Evolutionary conservation across 2,329 filamentous ascomycete genomes (phyloP).

Genomic region (Hypocrella siamensis): DNA sequence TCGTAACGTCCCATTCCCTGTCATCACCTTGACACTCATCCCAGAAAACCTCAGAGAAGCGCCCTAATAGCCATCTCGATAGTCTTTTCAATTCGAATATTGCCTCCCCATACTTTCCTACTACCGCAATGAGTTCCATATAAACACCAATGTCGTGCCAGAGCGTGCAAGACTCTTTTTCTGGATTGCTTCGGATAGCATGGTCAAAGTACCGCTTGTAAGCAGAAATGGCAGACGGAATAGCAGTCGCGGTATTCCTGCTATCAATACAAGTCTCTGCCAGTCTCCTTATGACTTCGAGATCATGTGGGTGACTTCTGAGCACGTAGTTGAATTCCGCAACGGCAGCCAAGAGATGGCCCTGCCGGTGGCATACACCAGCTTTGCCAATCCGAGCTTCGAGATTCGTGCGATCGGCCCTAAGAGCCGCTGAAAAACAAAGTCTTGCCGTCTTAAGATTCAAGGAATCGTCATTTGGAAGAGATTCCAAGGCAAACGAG

Average conservation of each 20-base stretch:
- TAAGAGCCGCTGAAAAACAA: slow-evolving; percentile 44
- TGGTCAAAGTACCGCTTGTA: slow-evolving; percentile 32
- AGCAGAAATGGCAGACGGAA: slow-evolving; percentile 26
- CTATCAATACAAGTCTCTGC: slow-evolving; percentile 41
- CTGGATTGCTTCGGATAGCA: slow-evolving; percentile 14
- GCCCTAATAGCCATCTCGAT: slow-evolving; percentile 69
- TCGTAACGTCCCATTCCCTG: slow-evolving; percentile 72
- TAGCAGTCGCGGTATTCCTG: slow-evolving; percentile 23
- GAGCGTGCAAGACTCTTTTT: slow-evolving; percentile 23
- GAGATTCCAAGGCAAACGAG: slow-evolving; percentile 35
- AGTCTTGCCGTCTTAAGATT: slow-evolving; percentile 38
- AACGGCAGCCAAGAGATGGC: slow-evolving; percentile 36
- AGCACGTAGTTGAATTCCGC: slow-evolving; percentile 40
- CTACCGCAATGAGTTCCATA: slow-evolving; percentile 59
- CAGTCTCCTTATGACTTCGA: slow-evolving; percentile 37
- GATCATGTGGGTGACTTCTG: slow-evolving; percentile 34
- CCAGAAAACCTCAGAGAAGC: slow-evolving; percentile 63
- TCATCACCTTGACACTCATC: slow-evolving; percentile 57
- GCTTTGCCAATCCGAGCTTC: slow-evolving; percentile 44
- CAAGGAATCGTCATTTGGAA: slow-evolving; percentile 28
- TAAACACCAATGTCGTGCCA: slow-evolving; percentile 85
- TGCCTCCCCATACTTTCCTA: slow-evolving; percentile 47
- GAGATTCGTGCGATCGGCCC: slow-evolving; percentile 39
- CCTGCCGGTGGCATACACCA: slow-evolving; percentile 38
- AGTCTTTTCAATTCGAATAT: slow-evolving; percentile 55